phyloP scores from a whole-genome alignment of 345 rosid genomes.

The Moricandia arvensis region DNA sequence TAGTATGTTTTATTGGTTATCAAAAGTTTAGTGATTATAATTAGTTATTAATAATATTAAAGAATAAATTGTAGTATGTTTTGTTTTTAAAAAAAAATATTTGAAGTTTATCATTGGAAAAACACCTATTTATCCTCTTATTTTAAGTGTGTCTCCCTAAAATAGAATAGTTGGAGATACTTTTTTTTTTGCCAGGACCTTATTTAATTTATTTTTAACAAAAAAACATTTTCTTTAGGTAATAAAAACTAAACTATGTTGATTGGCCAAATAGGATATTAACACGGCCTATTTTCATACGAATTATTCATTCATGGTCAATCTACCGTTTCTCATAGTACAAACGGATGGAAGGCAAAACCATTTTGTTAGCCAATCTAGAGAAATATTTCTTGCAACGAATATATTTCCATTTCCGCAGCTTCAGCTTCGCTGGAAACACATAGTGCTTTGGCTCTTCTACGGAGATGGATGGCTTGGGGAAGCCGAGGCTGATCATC shows the following conservation, averaged over 20 bases:
- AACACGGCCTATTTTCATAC: neutral
- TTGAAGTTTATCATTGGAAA: too few relatives aligned
- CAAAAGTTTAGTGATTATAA: too few relatives aligned
- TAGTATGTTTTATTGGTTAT: too few relatives aligned
- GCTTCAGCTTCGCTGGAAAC: slow-evolving; percentile 30
- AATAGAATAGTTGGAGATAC: too few relatives aligned
- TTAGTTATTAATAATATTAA: too few relatives aligned
- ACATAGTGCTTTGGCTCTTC: slow-evolving; percentile 23
- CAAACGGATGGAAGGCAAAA: slow-evolving; percentile 22
- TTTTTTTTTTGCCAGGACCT: neutral
- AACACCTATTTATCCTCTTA: too few relatives aligned
- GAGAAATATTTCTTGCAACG: slow-evolving; percentile 32
- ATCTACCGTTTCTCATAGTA: slow-evolving; percentile 21
- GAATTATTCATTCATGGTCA: neutral
- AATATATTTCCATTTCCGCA: slow-evolving; percentile 23
- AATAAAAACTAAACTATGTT: neutral
- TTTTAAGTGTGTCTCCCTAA: too few relatives aligned
- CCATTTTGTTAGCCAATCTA: slow-evolving; percentile 28
- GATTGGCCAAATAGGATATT: neutral
- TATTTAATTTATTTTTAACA: neutral
- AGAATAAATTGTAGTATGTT: too few relatives aligned
- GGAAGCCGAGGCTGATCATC: slow-evolving; percentile 45
- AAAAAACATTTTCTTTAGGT: neutral
- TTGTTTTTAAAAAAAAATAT: too few relatives aligned
- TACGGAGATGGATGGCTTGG: slow-evolving; percentile 47